A percentile compares a stretch with the other conserved stretches of the same genome.
These are phyloP conservation scores for Pseudocercospora eumusae DNA, from an alignment of 2,329 filamentous ascomycete species.

Conservation along the genomic window DNA sequence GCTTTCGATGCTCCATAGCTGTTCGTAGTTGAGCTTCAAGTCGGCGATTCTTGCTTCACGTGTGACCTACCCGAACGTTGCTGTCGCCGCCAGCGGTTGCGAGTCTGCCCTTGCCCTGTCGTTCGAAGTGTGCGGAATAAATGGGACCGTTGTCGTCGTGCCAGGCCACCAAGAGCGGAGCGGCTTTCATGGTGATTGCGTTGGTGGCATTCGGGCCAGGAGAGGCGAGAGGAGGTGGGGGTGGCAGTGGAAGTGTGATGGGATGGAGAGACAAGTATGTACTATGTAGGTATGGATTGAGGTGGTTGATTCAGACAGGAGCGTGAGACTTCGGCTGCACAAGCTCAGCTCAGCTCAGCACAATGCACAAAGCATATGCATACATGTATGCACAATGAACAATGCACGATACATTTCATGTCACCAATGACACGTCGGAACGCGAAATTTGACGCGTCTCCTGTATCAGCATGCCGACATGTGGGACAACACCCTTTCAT, in stretches of 20 bases:
- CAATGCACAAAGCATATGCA: too few species aligned
- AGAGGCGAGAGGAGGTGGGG: constrained; percentile 1
- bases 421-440: constrained; percentile 2
- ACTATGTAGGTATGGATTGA: background rate
- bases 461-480: constrained; percentile 16
- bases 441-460: constrained; percentile 3
- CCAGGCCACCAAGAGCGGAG: constrained; percentile 96
- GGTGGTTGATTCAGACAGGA: constrained; percentile 7
- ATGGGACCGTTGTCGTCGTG: constrained; percentile 96
- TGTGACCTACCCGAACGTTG: constrained; percentile 77
- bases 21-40: constrained; percentile 24
- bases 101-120: constrained; percentile 83
- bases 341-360: background rate
- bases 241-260: constrained; percentile 7
- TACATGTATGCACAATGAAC: too few species aligned
- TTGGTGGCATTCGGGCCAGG: constrained; percentile 21
- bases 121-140: constrained; percentile 96
- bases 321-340: background rate
- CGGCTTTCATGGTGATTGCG: constrained; percentile 74
- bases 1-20: constrained; percentile 89
- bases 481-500: constrained; percentile 15
- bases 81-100: constrained; percentile 96
- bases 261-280: background rate
- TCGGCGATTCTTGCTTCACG: constrained; percentile 4
- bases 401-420: background rate